Conservation (phyloP, 176 grass and related monocot genomes). For the Eragrostis curvula region DNA sequence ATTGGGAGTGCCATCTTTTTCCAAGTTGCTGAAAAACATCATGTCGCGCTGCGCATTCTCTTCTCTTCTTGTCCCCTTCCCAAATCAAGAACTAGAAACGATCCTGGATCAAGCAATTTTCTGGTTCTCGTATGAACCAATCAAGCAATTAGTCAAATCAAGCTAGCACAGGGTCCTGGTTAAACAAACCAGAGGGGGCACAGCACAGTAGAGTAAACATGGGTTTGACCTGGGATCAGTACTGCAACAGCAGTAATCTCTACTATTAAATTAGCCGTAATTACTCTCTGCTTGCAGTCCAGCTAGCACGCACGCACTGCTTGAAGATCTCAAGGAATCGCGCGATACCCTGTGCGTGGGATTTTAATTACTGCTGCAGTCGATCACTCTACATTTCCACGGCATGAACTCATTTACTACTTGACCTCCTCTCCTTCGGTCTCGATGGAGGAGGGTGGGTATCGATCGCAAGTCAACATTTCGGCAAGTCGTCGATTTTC, state of each 20-base stretch:
- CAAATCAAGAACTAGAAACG: background rate
- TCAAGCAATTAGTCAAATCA: constrained; percentile 9
- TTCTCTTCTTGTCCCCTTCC: background rate
- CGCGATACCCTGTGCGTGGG: background rate
- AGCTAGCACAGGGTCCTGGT: background rate
- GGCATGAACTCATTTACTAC: constrained; percentile 39
- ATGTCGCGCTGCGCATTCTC: background rate
- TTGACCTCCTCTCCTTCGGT: background rate
- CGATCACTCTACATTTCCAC: background rate
- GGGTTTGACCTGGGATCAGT: constrained; percentile 38
- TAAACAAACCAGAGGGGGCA: background rate
- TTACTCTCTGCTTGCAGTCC: constrained; percentile 2
- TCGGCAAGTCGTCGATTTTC: background rate
- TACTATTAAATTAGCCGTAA: constrained; percentile 5
- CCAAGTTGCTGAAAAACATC: background rate
- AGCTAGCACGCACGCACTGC: constrained; percentile 43
- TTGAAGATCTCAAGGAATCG: constrained; percentile 50
- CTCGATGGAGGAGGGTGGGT: background rate
- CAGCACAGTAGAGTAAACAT: background rate
- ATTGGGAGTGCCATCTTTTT: background rate
- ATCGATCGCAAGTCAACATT: background rate
- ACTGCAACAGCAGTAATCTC: background rate
- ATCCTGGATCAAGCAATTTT: constrained; percentile 15
- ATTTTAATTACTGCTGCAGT: background rate
- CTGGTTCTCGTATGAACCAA: background rate